Conservation (phyloP, 805 yeast species). For the Jamesozyma lodderae region DNA sequence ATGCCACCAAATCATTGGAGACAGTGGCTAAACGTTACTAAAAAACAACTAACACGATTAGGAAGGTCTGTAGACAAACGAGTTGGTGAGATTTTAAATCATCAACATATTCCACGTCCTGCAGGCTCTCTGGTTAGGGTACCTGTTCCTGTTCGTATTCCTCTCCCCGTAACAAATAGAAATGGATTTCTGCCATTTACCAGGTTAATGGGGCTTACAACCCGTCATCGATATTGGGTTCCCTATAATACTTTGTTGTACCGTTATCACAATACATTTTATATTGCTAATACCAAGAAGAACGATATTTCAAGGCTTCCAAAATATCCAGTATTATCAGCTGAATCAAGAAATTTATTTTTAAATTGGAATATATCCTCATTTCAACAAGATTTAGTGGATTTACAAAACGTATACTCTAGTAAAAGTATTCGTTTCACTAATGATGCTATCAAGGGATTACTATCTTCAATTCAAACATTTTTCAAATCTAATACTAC, state of each 20-base stretch:
- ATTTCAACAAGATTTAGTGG: neutral
- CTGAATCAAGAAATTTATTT: neutral
- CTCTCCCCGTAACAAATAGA: neutral
- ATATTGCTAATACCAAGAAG: too few relatives aligned
- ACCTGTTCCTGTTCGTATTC: slow-evolving; percentile 11
- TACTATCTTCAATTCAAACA: slow-evolving; percentile 23
- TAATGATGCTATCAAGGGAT: slow-evolving; percentile 49
- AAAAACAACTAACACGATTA: slow-evolving; percentile 15
- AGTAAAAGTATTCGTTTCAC: slow-evolving; percentile 24
- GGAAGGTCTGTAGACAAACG: slow-evolving; percentile 15
- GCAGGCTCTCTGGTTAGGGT: slow-evolving; percentile 7
- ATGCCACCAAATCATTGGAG: slow-evolving; percentile 16
- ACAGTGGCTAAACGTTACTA: slow-evolving; percentile 18
- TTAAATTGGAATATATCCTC: neutral
- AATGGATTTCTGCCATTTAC: neutral
- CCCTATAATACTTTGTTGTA: too few relatives aligned
- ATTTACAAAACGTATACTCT: slow-evolving; percentile 10
- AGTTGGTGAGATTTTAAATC: slow-evolving; percentile 11
- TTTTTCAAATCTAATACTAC: neutral
- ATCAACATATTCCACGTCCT: slow-evolving; percentile 9
- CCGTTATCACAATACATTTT: too few relatives aligned
- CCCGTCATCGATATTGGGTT: too few relatives aligned
- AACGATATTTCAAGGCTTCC: too few relatives aligned
- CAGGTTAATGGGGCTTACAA: too few relatives aligned
- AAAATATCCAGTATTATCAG: too few relatives aligned